Conservation (phyloP, 768 basidiomycete species). For the Gyrodon lividus region DNA sequence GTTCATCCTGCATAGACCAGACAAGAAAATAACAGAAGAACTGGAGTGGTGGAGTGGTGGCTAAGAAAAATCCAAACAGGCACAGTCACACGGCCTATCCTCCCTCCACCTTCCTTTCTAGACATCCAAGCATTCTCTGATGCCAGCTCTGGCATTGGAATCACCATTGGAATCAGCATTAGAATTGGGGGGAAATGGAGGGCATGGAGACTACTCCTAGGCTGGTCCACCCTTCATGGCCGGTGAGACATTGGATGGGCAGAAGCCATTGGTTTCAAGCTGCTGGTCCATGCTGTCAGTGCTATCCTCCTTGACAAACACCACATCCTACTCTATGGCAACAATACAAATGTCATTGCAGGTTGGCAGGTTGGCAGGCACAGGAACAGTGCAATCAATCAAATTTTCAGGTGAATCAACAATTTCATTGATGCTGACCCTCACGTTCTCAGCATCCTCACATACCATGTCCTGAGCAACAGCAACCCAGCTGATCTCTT, state of each 20-base stretch:
- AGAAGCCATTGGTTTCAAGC: conserved; percentile 16
- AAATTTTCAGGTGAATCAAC: conserved; percentile 6
- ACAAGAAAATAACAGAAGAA: conserved; percentile 14
- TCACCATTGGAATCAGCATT: not conserved
- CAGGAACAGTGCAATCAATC: conserved; percentile 7
- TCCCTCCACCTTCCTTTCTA: not conserved
- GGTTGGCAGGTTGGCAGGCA: conserved; percentile 9
- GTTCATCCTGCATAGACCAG: conserved; percentile 26
- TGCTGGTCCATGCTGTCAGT: not conserved
- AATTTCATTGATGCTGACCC: not conserved
- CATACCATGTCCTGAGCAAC: not conserved
- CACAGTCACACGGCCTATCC: not conserved
- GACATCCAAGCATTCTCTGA: conserved; percentile 9
- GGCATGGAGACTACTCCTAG: conserved; percentile 1
- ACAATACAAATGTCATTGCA: conserved; percentile 13
- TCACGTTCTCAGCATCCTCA: not conserved
- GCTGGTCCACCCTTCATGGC: conserved; percentile 2
- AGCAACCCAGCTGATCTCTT: not conserved
- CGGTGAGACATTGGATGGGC: conserved; percentile 17
- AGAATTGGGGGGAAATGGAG: not conserved
- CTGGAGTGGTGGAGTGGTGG: conserved; percentile 39
- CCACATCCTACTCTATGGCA: conserved; percentile 1
- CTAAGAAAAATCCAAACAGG: accelerated
- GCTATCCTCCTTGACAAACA: conserved; percentile 3
- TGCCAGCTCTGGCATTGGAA: not conserved